Evolutionary conservation across 169 alveolate genomes (phyloP).

Genomic region (Eimeria necatrix): DNA sequence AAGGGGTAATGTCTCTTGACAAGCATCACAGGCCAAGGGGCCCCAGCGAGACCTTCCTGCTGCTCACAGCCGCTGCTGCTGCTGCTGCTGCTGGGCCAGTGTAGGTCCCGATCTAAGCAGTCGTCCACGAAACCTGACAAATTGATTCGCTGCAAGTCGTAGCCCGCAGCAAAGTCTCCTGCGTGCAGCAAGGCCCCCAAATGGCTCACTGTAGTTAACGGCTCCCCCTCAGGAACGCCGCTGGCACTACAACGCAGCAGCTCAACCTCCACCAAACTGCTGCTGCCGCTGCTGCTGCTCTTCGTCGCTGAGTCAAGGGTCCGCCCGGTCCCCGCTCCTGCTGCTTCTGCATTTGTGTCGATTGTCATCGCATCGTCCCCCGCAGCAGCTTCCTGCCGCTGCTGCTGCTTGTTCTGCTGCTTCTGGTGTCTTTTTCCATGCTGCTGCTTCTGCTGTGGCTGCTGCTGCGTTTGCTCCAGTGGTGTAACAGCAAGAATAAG

Average conservation of each 20-base stretch:
- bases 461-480: background rate
- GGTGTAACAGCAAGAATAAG: constrained; percentile 66
- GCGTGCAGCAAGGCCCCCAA: constrained; percentile 62
- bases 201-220: constrained; percentile 33
- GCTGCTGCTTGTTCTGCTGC: constrained; percentile 20
- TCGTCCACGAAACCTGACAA: constrained; percentile 77
- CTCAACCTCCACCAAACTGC: constrained; percentile 53
- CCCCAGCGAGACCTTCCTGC: background rate
- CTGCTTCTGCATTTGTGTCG: background rate
- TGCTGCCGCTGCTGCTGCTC: constrained; percentile 29
- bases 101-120: constrained; percentile 13
- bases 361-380: background rate
- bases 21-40: background rate
- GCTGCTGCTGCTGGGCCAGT: background rate
- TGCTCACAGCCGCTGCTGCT: background rate
- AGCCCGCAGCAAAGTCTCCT: constrained; percentile 75
- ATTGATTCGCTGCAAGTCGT: constrained; percentile 78
- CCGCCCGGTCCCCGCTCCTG: background rate
- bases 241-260: constrained; percentile 59
- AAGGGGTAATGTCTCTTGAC: constrained; percentile 11
- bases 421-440: background rate
- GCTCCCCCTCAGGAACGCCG: constrained; percentile 67
- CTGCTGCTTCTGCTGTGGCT: background rate
- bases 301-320: background rate
- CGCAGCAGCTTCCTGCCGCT: background rate